Evolutionary conservation across 768 basidiomycete genomes (phyloP).

Genomic region (Pisolithus sp.): DNA sequence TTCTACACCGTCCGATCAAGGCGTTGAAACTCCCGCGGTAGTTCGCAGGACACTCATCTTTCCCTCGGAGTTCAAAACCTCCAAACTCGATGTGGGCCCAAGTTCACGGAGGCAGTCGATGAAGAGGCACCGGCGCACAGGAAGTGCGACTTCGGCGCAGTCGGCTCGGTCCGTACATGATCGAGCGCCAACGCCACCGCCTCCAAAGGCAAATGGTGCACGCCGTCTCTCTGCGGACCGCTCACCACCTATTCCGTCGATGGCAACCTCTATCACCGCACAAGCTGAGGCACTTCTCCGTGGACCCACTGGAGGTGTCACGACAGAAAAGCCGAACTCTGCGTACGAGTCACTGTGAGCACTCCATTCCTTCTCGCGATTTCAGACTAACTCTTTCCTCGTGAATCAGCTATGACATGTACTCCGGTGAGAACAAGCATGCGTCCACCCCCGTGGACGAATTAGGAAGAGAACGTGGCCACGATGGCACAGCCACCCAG

Average conservation of each 20-base stretch:
- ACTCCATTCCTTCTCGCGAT: conserved; percentile 8
- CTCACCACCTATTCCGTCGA: conserved; percentile 64
- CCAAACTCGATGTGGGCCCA: conserved; percentile 50
- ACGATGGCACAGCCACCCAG: conserved; percentile 23
- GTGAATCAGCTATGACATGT: conserved; percentile 70
- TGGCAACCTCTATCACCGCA: conserved; percentile 46
- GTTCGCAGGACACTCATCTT: conserved; percentile 77
- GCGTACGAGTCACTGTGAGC: conserved; percentile 77
- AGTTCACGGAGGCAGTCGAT: conserved; percentile 49
- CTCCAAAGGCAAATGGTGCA: conserved; percentile 47
- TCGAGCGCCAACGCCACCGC: conserved; percentile 81
- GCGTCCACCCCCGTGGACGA: conserved; percentile 31
- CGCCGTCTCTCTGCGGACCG: conserved; percentile 63
- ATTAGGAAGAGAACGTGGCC: conserved; percentile 17
- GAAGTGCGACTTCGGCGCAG: conserved; percentile 49
- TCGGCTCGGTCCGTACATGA: conserved; percentile 76
- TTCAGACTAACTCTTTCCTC: conserved; percentile 15
- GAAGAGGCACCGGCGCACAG: conserved; percentile 49
- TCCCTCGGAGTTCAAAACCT: conserved; percentile 58
- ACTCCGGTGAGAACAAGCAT: conserved; percentile 51
- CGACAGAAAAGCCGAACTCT: conserved; percentile 61
- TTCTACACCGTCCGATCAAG: conserved; percentile 22
- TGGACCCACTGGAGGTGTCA: conserved; percentile 31
- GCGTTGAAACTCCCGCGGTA: conserved; percentile 40
- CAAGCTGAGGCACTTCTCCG: conserved; percentile 36